A percentile compares a stretch with the other conserved stretches of the same genome.
phyloP scores from a whole-genome alignment of 768 basidiomycete genomes.

The Suillus lakei region DNA sequence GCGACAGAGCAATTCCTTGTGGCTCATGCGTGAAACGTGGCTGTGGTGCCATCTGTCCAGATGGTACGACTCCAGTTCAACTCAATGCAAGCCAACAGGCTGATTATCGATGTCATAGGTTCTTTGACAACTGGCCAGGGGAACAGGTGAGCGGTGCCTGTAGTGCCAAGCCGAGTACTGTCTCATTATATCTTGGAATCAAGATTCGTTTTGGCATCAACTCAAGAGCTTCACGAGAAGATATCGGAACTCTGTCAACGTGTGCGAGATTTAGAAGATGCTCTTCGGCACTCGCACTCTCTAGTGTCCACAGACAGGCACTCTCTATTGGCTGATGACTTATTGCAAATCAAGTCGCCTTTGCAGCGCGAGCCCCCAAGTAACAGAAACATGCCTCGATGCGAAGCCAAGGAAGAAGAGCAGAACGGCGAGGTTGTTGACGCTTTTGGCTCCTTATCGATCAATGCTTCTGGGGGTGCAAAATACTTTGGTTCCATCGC shows the following conservation, averaged over 20 bases:
- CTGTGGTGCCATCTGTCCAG: constrained; percentile 82
- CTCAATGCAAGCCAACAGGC: constrained; percentile 19
- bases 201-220: constrained; percentile 81
- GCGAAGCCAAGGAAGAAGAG: constrained; percentile 63
- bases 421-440: constrained; percentile 71
- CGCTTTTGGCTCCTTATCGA: constrained; percentile 80
- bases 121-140: constrained; percentile 84
- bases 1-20: constrained; percentile 79
- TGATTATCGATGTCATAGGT: constrained; percentile 46
- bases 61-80: constrained; percentile 50
- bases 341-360: constrained; percentile 76
- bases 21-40: constrained; percentile 82
- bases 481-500: constrained; percentile 80
- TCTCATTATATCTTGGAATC: constrained; percentile 11
- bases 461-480: constrained; percentile 70
- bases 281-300: constrained; percentile 61
- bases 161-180: neutral
- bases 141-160: constrained; percentile 57
- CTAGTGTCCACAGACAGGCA: constrained; percentile 64
- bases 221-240: constrained; percentile 83
- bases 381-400: constrained; percentile 42
- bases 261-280: constrained; percentile 79
- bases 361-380: constrained; percentile 66
- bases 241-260: constrained; percentile 74
- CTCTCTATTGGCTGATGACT: constrained; percentile 71